A percentile compares a stretch with the other conserved stretches of the same genome.
Conservation (phyloP, 73 alveolate genomes). For the Durusdinium trenchii region DNA sequence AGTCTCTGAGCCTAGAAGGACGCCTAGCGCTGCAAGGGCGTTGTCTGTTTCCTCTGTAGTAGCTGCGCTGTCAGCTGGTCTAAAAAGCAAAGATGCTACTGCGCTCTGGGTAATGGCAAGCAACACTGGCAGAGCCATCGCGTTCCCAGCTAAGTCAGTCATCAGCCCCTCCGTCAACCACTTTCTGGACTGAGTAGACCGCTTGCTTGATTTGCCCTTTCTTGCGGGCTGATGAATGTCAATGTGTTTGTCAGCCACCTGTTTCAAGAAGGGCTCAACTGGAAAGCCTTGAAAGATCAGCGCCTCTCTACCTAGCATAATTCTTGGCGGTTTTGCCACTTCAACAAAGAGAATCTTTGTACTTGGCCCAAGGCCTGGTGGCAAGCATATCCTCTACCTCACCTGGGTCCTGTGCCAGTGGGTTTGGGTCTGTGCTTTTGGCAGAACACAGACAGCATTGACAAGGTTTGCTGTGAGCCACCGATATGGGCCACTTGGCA, state of each 20-base stretch:
- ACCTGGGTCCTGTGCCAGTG: neutral
- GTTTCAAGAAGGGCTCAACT: neutral
- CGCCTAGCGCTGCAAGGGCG: neutral
- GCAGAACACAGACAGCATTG: neutral
- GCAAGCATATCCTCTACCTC: neutral
- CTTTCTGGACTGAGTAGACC: neutral
- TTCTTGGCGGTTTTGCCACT: neutral
- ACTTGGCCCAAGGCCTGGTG: constrained; percentile 81
- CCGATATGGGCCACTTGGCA: neutral
- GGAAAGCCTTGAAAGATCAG: constrained; percentile 53
- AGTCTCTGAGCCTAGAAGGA: neutral
- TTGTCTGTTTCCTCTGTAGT: neutral
- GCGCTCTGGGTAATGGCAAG: constrained; percentile 27
- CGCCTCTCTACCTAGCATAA: constrained; percentile 36
- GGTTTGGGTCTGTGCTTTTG: constrained; percentile 5
- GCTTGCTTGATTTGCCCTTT: neutral
- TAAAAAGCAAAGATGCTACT: neutral
- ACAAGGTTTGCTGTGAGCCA: neutral
- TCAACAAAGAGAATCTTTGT: constrained; percentile 20
- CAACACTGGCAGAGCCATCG: constrained; percentile 49
- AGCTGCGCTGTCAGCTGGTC: neutral
- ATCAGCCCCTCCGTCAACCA: neutral
- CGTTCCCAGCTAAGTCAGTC: constrained; percentile 50
- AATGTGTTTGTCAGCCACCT: neutral
- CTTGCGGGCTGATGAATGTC: neutral